Evolutionary conservation across 805 yeast species (phyloP).

Genomic region (Wickerhamomyces ciferrii): DNA sequence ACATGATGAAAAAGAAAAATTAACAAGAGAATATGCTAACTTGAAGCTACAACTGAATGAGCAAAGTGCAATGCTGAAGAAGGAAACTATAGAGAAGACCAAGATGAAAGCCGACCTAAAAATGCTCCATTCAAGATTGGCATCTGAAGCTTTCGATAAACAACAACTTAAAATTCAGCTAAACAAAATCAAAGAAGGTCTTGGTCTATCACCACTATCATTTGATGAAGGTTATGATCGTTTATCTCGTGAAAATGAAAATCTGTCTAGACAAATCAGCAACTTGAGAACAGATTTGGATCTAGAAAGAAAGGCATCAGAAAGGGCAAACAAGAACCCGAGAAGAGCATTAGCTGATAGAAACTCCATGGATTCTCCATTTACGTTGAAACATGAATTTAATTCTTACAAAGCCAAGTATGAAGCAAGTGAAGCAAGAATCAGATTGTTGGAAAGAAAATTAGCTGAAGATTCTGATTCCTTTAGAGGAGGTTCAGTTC

Average conservation of each 20-base stretch:
- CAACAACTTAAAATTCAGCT: constrained; percentile 41
- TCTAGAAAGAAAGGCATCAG: constrained; percentile 44
- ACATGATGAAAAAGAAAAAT: constrained; percentile 20
- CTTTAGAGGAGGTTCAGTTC: not conserved
- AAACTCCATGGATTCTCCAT: constrained; percentile 14
- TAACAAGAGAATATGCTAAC: constrained; percentile 36
- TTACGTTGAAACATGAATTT: constrained; percentile 18
- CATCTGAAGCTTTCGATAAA: constrained; percentile 57
- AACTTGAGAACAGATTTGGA: constrained; percentile 42
- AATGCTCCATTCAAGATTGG: constrained; percentile 57
- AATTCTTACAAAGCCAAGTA: constrained; percentile 34
- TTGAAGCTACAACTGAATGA: constrained; percentile 50
- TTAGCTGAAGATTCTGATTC: constrained; percentile 19
- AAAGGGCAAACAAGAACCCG: constrained; percentile 41
- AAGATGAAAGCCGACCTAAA: constrained; percentile 51
- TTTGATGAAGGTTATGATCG: constrained; percentile 19
- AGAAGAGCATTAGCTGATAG: constrained; percentile 27
- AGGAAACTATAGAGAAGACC: constrained; percentile 36
- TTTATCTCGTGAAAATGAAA: constrained; percentile 18
- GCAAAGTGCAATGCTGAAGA: constrained; percentile 40
- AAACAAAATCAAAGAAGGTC: constrained; percentile 25
- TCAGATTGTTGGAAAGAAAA: constrained; percentile 34
- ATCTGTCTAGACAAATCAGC: constrained; percentile 38
- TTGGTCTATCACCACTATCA: constrained; percentile 17
- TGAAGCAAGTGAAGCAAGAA: constrained; percentile 40